Base-by-base conservation (phyloP, 495 filamentous ascomycete species). In the Podospora fimiseda region DNA sequence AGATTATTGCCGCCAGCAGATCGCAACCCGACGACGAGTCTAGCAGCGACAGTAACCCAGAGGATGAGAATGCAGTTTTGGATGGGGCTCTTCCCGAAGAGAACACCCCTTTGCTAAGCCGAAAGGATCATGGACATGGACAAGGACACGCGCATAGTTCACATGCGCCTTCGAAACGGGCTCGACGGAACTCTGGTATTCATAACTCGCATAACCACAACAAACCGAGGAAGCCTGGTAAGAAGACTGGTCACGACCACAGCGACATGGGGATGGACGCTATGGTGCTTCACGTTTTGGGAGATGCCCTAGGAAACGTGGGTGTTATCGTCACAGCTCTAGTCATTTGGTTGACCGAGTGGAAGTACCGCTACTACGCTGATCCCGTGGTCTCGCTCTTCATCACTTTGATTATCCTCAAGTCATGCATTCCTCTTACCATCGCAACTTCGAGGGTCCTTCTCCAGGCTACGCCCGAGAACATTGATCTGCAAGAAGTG, bases 241-340 rank as follows among this genome's bases (percentile, higher is more conserved):
- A 79, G 39, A 77, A 82, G 9, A 80, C 85, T 57, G 78, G 82
- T 21, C 89, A 94, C 69, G 83, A 72, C 15, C 91, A 96, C 62
- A 79, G 71, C 27, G 93, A 97, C 60, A 87, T 97, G 66, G 95
- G 95, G 70, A 97, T 98, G 93, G 88, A 89, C 22, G 93, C 92
- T 58, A 92, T 98, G 69, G 85, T 98, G 68, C 80, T 98, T 6
- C 93, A 98, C 62, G 93, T 98, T 30, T 79, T 96, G 69, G 93
- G 93, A 16, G 93, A 99, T 69, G 93, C 93, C 0, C 81, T 99
- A 7, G 94, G 94, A 53, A 99, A 99, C 58, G 83, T 99, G 48
- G 93, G 94, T 56, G 93, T 99, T 48, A 99, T 99, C 44, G 76
- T 74, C n/a, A 90, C 91, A 6, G 93, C 93, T 0, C 80, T 96